Base-by-base conservation (phyloP, 106 monocot genomes). In the Cymbidium sinense region DNA sequence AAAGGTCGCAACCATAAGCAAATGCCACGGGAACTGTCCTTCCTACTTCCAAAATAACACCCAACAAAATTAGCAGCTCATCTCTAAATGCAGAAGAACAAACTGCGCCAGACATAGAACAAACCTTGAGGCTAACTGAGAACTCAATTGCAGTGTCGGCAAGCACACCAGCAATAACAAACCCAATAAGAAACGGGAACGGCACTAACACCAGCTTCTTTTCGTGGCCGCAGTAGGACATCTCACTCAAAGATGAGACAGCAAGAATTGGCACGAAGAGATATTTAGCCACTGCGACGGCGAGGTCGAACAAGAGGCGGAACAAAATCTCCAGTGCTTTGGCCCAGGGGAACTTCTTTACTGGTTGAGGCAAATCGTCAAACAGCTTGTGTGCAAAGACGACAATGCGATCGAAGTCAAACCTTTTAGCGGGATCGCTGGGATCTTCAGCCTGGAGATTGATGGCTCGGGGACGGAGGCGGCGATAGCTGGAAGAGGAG, bases 181-280 rank as follows among this genome's bases (percentile, higher is more conserved):
- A 78, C 36, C 94, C 94, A 36, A 73, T 64, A 28, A 94, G 74
- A 55, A 91, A 86, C 0, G 89, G 91, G 17, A 91, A 52, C 8
- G 91, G 91, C 29, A 94, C 82, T 43, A 86, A 17, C 1, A 43
- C 25, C 94, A 94, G 77, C 75, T 91, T 91, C 82, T 80, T 88
- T 43, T 94, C 87, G 47, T 91, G 91, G 8, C 88, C 91, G 64
- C 91, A 94, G 44, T 91, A 94, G 15, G 94, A 94, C 91, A 94
- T 91, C 84, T 94, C 94, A 30, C 94, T 89, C 43, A 94, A 54
- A 10, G 89, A 91, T 1, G 94, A 86, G 12, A 94, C 12, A 21
- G 80, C 87, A 34, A 94, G 84, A 27, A 91, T 23, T 4, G 94
- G 91, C 21, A 89, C 13, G 33, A 35, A 80, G n/a, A 94, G 87